Evolutionary conservation across 2,329 filamentous ascomycete species (phyloP).

Genomic region (Phyllosticta citribraziliensis): DNA sequence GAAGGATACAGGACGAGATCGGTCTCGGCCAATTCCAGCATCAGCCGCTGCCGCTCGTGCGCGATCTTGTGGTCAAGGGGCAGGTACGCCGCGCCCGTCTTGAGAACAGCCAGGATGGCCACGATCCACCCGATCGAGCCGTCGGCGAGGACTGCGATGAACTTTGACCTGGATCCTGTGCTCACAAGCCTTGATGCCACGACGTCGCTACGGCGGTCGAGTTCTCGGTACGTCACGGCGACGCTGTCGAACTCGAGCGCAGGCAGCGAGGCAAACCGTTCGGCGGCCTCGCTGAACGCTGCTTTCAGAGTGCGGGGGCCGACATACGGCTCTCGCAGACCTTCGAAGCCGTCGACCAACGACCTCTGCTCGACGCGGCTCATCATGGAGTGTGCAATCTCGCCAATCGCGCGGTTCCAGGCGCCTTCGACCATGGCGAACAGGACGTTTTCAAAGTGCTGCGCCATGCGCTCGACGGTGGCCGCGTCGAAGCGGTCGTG

Average conservation of each 20-base stretch:
- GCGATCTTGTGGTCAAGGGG: conserved; percentile 11
- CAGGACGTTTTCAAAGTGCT: conserved; percentile 1
- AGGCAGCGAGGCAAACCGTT: neutral
- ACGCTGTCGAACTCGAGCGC: neutral
- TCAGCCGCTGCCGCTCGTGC: neutral
- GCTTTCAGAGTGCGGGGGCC: neutral
- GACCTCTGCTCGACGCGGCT: neutral
- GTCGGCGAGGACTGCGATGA: conserved; percentile 8
- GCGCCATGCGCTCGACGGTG: conserved; percentile 1
- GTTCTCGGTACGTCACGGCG: conserved; percentile 5
- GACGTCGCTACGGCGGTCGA: neutral
- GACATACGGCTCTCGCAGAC: neutral
- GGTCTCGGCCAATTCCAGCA: conserved; percentile 2
- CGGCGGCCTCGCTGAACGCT: neutral
- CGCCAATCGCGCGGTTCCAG: neutral
- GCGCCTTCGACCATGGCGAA: neutral
- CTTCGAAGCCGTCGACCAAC: neutral
- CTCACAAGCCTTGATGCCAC: neutral
- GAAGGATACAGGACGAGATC: neutral
- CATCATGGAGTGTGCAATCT: neutral
- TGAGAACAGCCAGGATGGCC: conserved; percentile 6
- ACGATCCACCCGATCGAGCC: conserved; percentile 10
- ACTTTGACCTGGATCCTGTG: neutral
- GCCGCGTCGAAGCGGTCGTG: neutral
- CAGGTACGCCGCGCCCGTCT: conserved; percentile 8